A percentile compares a stretch with the other conserved stretches of the same genome.
phyloP scores from a whole-genome alignment of 345 rosid genomes.

The Eucalyptus cloeziana region DNA sequence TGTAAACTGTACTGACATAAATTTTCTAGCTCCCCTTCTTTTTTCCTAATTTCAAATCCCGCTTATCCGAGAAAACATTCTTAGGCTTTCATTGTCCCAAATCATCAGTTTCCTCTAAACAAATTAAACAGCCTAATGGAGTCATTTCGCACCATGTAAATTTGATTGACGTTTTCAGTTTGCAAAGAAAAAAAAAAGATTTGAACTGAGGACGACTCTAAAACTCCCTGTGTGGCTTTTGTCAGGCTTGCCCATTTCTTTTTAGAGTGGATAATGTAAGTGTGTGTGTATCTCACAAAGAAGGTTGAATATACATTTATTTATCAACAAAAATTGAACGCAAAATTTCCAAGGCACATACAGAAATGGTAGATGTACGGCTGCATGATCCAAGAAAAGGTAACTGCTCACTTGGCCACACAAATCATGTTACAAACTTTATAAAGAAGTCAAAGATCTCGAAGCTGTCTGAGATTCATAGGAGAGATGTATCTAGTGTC shows the following conservation, averaged over 20 bases:
- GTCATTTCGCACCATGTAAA: neutral
- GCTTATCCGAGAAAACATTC: neutral
- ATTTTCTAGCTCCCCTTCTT: neutral
- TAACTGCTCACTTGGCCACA: neutral
- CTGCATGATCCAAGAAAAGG: neutral
- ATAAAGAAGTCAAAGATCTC: constrained; percentile 19
- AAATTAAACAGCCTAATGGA: neutral
- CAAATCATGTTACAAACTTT: neutral
- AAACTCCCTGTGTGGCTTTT: neutral
- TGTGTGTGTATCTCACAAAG: neutral
- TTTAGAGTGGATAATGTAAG: neutral
- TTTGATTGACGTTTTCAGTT: neutral
- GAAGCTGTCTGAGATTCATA: constrained; percentile 57
- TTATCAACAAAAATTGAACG: neutral
- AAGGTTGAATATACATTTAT: neutral
- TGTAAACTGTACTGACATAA: neutral
- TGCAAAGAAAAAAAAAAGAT: neutral
- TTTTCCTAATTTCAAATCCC: neutral
- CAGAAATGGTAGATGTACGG: neutral
- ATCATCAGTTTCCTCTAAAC: neutral
- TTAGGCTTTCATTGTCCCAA: neutral
- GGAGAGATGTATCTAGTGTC: constrained; percentile 40
- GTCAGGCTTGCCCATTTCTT: neutral
- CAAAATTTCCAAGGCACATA: neutral
- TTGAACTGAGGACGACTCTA: neutral